Percentiles rank a stretch among this genome's conserved stretches.
These are phyloP conservation scores for Podospora bellae-mahoneyi DNA, from an alignment of 495 filamentous ascomycete genomes.

Conservation along the genomic window DNA sequence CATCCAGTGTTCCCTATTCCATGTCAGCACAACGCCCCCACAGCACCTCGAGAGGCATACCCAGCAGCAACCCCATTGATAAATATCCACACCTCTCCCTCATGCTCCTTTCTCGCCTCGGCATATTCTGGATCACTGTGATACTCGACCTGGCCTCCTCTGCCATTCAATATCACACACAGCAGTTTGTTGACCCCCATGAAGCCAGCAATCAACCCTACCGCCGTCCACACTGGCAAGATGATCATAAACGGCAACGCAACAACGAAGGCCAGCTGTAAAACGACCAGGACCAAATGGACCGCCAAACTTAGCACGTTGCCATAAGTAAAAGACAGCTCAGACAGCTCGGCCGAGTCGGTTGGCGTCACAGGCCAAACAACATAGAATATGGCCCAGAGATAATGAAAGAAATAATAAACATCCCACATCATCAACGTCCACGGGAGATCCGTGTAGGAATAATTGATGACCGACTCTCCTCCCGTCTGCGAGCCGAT, in stretches of 20 bases:
- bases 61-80: constrained; percentile 64
- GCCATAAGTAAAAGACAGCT: constrained; percentile 51
- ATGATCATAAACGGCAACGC: constrained; percentile 48
- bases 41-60: constrained; percentile 31
- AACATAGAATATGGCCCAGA: constrained; percentile 51
- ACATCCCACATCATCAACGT: constrained; percentile 54
- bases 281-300: constrained; percentile 49
- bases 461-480: constrained; percentile 45
- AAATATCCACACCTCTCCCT: constrained; percentile 69
- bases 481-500: constrained; percentile 54
- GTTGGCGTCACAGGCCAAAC: constrained; percentile 50
- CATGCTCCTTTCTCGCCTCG: constrained; percentile 38
- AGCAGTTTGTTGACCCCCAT: constrained; percentile 48
- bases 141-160: constrained; percentile 34
- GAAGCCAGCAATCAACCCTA: constrained; percentile 34
- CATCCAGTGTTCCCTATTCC: constrained; percentile 50
- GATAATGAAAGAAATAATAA: constrained; percentile 48
- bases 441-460: constrained; percentile 60
- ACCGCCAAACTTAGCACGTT: constrained; percentile 51
- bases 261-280: constrained; percentile 50
- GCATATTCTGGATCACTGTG: constrained; percentile 45
- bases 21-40: constrained; percentile 11
- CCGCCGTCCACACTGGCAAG: constrained; percentile 51
- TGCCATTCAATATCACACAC: constrained; percentile 51
- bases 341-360: constrained; percentile 51